Percentiles rank a stretch among this genome's conserved stretches.
These are phyloP conservation scores for Neurospora pannonica DNA, from an alignment of 495 filamentous ascomycete genomes.

Conservation along the genomic window DNA sequence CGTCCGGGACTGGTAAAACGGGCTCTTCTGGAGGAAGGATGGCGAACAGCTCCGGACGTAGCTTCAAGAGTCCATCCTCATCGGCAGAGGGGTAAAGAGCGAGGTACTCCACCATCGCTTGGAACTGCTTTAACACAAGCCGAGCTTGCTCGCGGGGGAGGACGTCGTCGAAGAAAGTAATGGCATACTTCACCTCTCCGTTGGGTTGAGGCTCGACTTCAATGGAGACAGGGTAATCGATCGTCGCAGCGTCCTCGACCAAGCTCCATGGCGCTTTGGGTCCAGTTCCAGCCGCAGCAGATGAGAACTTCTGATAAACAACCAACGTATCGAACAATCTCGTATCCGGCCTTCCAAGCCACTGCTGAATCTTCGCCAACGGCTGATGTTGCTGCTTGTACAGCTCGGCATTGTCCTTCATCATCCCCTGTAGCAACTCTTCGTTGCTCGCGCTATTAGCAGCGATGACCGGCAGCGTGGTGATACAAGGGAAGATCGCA, in stretches of 20 bases:
- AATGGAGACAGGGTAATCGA: constrained; percentile 59
- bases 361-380: constrained; percentile 56
- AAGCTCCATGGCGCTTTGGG: constrained; percentile 15
- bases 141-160: constrained; percentile 54
- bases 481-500: constrained; percentile 61
- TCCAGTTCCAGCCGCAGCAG: neutral
- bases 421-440: constrained; percentile 46
- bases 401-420: constrained; percentile 50
- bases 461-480: constrained; percentile 58
- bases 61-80: constrained; percentile 13
- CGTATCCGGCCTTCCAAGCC: constrained; percentile 47
- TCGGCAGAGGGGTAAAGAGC: constrained; percentile 24
- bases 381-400: constrained; percentile 62
- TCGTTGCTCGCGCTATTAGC: constrained; percentile 39
- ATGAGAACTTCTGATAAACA: constrained; percentile 56
- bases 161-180: constrained; percentile 52
- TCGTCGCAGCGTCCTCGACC: constrained; percentile 27
- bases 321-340: constrained; percentile 71
- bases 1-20: constrained; percentile 30
- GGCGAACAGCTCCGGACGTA: constrained; percentile 36
- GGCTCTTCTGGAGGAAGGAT: constrained; percentile 41
- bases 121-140: constrained; percentile 53
- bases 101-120: constrained; percentile 41
- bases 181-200: constrained; percentile 41
- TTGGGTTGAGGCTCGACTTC: constrained; percentile 51